Conservation (phyloP, 352 stramenopile species). For the Phytophthora sp. region DNA sequence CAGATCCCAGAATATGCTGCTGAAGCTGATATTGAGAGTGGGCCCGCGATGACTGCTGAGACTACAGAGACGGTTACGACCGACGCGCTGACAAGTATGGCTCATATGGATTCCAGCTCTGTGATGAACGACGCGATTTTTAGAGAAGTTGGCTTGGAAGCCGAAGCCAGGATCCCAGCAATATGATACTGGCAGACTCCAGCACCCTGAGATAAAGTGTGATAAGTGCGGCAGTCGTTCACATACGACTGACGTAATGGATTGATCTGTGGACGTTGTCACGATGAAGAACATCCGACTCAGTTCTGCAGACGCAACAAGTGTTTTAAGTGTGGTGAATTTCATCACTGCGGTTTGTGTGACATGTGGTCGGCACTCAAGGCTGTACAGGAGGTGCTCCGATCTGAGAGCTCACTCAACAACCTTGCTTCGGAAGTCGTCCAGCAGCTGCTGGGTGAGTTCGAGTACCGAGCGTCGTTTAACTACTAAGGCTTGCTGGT, state of each 20-base stretch:
- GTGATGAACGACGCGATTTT: background rate
- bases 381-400: background rate
- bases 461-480: background rate
- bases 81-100: no score
- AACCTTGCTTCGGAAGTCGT: background rate
- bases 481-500: conserved; percentile 16
- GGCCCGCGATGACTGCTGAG: no score
- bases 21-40: no score
- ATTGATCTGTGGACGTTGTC: background rate
- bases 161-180: background rate
- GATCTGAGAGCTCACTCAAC: background rate
- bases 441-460: background rate
- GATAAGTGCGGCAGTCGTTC: background rate
- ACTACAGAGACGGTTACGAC: no score
- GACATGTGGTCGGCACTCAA: background rate
- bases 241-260: background rate
- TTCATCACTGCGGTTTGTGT: conserved; percentile 1
- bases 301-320: background rate
- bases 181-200: background rate
- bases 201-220: background rate
- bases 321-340: conserved; percentile 3
- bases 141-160: background rate
- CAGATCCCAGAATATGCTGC: no score
- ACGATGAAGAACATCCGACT: conserved; percentile 6
- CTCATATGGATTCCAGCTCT: background rate